Evolutionary conservation across 176 grass and related monocot genomes (phyloP), one percentile per base, ranked within the genome.

Genomic region (Carex littledalei): DNA sequence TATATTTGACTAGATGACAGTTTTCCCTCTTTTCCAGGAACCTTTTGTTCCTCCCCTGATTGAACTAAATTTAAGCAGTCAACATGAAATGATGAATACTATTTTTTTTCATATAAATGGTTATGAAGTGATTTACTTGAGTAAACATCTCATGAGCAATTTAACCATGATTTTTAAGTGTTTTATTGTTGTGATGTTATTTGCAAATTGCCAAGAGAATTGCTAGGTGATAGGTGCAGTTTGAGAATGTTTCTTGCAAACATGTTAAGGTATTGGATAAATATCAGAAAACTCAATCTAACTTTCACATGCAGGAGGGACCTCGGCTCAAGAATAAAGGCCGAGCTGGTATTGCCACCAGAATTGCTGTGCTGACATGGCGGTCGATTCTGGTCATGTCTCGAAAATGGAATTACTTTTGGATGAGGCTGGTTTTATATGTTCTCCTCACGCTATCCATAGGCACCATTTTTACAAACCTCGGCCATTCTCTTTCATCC

Each of bases 331-430:
- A 98, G 85, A 88, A 80, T 88, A 98, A 91, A 85, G 95, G 91
- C 73, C 92, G 69, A 62, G 92, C 91, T 53, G 85, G 89, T 86
- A 79, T 84, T 91, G 79, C 79, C 74, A 88, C 86, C 67, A 85
- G 91, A 86, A 89, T 94, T 22, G 84, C 85, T 21, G 83, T 98
- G 64, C 85, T 98, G 14, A 91, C 95, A 34, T 98, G 95, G 95
- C 94, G 95, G 71, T 94, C 95, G 20, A 82, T 98, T 87, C 35
- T 94, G 68, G 89, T 98, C 52, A 98, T 98, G 95, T 98, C 95
- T 63, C 91, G 95, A 86, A 91, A 94, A 79, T 94, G 92, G 92
- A 93, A 91, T 63, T 94, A 98, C 72, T 98, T 91, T 84, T 98
- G 95, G 95, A 94, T 88, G 64, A 92, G 95, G 47, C 83, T 98